Evolutionary conservation across 345 rosid species (phyloP), one percentile per base, ranked within the genome.

Genomic region (Ceriops tagal): DNA sequence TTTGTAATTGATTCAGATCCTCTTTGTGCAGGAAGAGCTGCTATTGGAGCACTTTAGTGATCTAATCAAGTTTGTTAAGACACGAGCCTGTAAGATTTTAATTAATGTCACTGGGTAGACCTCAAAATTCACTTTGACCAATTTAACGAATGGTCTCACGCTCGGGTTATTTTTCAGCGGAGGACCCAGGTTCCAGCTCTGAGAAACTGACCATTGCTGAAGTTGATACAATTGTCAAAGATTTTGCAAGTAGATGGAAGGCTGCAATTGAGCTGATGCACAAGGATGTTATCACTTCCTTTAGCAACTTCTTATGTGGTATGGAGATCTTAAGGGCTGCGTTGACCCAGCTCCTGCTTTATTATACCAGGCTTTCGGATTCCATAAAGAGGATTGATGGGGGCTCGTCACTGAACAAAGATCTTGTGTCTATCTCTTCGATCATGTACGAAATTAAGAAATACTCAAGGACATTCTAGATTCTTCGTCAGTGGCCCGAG

Each of bases 271-370:
- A 95, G 74, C 73, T 95, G 79, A 95, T 95, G 99, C 93, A 95
- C 88, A 92, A 92, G 83, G 99, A 95, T 49, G 96, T 95, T 39
- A 92, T 95, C 61, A 95, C 99, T 8, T 92, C 96, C n/a, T 95
- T 95, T 81, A 92, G 99, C 79, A 95, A 90, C 84, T 95, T 88
- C 81, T 75, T 92, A 79, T 88, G 98, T 16, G 99, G 98, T 27
- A 95, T 90, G 99, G 96, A 95, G 78, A 95, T 95, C 70, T 68
- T 95, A 82, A 86, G 90, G 70, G 99, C 99, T 71, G 96, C 97
- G 61, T 71, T 92, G 85, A 95, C 99, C 35, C 99, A 95, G 76
- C 86, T 95, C 18, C 83, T 95, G 71, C 97, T 95, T 39, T 95
- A 92, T 72, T 92, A 95, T 69, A 92, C 98, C 72, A 80, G 99